phyloP scores from a whole-genome alignment of 352 stramenopile genomes.

The Globisporangium nagaii region DNA sequence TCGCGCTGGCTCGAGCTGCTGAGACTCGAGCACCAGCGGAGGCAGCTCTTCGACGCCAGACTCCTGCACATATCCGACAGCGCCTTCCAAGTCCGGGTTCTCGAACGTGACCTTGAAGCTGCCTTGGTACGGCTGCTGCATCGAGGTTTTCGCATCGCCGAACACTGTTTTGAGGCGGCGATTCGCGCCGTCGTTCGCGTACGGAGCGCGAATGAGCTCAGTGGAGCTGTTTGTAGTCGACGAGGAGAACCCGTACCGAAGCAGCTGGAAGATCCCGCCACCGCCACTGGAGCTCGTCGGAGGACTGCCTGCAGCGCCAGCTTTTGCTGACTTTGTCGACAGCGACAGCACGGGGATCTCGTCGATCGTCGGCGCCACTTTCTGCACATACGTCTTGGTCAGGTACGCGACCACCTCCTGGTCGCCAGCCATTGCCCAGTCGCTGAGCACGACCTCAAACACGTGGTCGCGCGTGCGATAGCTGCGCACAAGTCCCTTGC shows the following conservation, averaged over 20 bases:
- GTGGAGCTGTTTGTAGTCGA: not conserved
- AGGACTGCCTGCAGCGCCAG: slow-evolving; percentile 1
- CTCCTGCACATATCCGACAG: slow-evolving; percentile 49
- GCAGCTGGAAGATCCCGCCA: slow-evolving; percentile 66
- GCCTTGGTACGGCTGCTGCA: slow-evolving; percentile 43
- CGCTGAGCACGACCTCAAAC: slow-evolving; percentile 44
- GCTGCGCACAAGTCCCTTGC: slow-evolving; percentile 44
- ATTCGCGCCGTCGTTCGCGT: slow-evolving; percentile 35
- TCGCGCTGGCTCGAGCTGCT: not conserved
- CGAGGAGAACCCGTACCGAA: slow-evolving; percentile 43
- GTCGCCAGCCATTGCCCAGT: slow-evolving; percentile 34
- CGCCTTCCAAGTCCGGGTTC: slow-evolving; percentile 34
- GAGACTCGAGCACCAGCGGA: slow-evolving; percentile 8
- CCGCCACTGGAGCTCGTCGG: slow-evolving; percentile 31
- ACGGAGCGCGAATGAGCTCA: slow-evolving; percentile 15
- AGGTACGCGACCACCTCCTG: slow-evolving; percentile 51
- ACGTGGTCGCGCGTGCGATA: slow-evolving; percentile 39
- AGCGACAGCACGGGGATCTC: slow-evolving; percentile 32
- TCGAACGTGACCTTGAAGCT: slow-evolving; percentile 41
- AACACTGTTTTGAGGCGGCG: slow-evolving; percentile 55
- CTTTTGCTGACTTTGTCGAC: slow-evolving; percentile 7
- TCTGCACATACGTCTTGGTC: slow-evolving; percentile 33
- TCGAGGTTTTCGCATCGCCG: slow-evolving; percentile 39
- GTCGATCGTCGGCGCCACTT: slow-evolving; percentile 19
- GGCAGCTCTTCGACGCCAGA: slow-evolving; percentile 28